Percentiles rank a stretch among this genome's conserved stretches.
These are phyloP conservation scores for Pyrrhoderma lamaoense DNA, from an alignment of 1,284 basidiomycete genomes.

Conservation along the genomic window DNA sequence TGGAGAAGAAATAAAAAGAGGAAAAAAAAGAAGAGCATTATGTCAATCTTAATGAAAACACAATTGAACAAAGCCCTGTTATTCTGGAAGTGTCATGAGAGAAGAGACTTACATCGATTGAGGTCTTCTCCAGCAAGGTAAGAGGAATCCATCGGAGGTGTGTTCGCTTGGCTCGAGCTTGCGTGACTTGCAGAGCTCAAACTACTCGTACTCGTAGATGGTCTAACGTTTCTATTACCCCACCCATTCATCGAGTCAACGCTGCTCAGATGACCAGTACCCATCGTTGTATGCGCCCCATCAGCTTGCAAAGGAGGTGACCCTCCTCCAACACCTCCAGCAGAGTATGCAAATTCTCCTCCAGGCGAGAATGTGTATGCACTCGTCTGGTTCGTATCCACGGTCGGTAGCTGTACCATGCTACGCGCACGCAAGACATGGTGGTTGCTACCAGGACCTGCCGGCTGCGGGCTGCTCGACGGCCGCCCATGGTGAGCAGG, in stretches of 20 bases:
- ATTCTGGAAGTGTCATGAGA: background rate
- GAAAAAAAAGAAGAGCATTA: background rate
- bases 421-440: conserved; percentile 45
- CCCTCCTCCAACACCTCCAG: conserved; percentile 24
- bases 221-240: conserved; percentile 37
- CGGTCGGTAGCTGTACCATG: conserved; percentile 69
- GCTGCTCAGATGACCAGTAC: conserved; percentile 34
- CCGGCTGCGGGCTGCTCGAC: conserved; percentile 64
- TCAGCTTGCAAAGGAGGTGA: conserved; percentile 7
- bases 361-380: conserved; percentile 58
- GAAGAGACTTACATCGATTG: conserved; percentile 62
- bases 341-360: conserved; percentile 72
- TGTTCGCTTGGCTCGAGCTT: conserved; percentile 70
- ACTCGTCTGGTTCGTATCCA: conserved; percentile 35
- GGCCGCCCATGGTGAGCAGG: conserved; percentile 34
- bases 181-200: conserved; percentile 64
- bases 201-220: conserved; percentile 66
- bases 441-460: conserved; percentile 1
- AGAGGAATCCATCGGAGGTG: conserved; percentile 59
- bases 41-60: background rate
- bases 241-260: conserved; percentile 33
- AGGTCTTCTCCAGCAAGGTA: conserved; percentile 49
- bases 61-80: background rate
- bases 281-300: conserved; percentile 26
- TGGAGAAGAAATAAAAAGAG: background rate